These are phyloP conservation scores for Boletus barrowsii DNA, from an alignment of 768 basidiomycete genomes.

Conservation along the genomic window DNA sequence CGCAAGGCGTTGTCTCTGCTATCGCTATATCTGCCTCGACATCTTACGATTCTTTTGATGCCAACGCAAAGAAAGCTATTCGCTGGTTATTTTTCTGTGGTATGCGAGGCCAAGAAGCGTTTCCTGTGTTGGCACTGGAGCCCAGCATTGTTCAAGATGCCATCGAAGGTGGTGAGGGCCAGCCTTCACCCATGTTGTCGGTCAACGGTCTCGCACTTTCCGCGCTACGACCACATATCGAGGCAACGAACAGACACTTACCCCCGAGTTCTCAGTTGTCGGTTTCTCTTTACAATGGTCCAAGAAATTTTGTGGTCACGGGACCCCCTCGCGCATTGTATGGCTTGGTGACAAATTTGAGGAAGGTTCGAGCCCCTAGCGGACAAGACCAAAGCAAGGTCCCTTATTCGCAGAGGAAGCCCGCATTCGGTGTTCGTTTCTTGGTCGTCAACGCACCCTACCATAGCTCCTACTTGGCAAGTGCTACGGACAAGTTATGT, in stretches of 20 bases:
- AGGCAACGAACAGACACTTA: conserved; percentile 85
- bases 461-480: conserved; percentile 82
- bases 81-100: conserved; percentile 94
- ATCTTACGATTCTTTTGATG: conserved; percentile 68
- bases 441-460: conserved; percentile 95
- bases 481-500: conserved; percentile 71
- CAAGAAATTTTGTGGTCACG: conserved; percentile 87
- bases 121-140: conserved; percentile 89
- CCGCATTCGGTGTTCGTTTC: conserved; percentile 90
- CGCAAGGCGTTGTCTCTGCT: conserved; percentile 96
- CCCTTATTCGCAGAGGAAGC: conserved; percentile 92
- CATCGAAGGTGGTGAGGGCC: conserved; percentile 89
- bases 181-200: conserved; percentile 90
- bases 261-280: conserved; percentile 72
- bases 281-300: conserved; percentile 91
- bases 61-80: conserved; percentile 79
- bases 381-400: conserved; percentile 93
- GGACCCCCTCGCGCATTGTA: conserved; percentile 90
- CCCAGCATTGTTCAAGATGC: conserved; percentile 85
- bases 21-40: conserved; percentile 79
- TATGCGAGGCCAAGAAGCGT: conserved; percentile 88
- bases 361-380: conserved; percentile 84
- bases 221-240: conserved; percentile 77
- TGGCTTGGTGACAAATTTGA: conserved; percentile 86
- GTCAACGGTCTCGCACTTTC: conserved; percentile 77